phyloP scores from a whole-genome alignment of 257 asterid genomes.

The Lithospermum erythrorhizon region DNA sequence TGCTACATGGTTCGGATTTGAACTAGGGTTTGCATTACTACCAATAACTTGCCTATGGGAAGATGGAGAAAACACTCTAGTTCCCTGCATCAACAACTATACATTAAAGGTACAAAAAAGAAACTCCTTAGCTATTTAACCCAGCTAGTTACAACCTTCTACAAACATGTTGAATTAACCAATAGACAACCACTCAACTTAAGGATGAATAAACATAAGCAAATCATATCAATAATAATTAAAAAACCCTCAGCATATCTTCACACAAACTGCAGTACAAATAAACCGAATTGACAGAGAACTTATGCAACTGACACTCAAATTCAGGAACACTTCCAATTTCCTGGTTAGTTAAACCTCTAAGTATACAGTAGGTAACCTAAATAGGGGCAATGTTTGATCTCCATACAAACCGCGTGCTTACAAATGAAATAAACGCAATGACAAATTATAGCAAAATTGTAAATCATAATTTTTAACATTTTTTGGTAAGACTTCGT shows the following conservation, averaged over 20 bases:
- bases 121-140: background rate
- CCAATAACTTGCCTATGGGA: slow-evolving; percentile 28
- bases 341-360: no score
- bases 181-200: background rate
- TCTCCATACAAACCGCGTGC: no score
- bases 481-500: background rate
- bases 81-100: slow-evolving; percentile 24
- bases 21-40: slow-evolving; percentile 18
- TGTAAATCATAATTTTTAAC: background rate
- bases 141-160: background rate
- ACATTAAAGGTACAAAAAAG: slow-evolving; percentile 1
- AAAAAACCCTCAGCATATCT: no score
- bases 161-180: background rate
- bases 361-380: no score
- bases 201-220: no score
- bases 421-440: no score
- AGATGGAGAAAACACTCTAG: slow-evolving; percentile 23
- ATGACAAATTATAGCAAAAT: background rate
- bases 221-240: no score
- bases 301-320: no score
- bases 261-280: no score
- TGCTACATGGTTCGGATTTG: slow-evolving; percentile 26
- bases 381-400: no score
- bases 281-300: no score
- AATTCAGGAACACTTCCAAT: no score